Evolutionary conservation across 768 basidiomycete genomes (phyloP), one percentile per base, ranked within the genome.

Genomic region (Mycena amicta): DNA sequence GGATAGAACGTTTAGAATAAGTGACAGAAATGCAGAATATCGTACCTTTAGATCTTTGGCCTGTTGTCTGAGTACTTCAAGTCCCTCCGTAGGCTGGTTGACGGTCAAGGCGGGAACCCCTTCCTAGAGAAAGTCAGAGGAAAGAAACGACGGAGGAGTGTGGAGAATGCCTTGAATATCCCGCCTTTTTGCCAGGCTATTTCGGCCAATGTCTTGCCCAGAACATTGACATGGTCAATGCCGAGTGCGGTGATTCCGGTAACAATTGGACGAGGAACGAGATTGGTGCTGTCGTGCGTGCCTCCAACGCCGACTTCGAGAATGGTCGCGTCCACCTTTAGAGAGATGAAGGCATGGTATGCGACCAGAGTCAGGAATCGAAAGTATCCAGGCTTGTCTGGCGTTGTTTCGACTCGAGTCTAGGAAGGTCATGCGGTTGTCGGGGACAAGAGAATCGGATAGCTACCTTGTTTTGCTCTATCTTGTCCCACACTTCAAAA

Each of bases 261-360:
- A 25, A 89, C 89, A n/a, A 95, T 69, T 0, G 97, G 97, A 56
- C 82, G 83, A 0, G 94, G 95, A 12, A 98, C 93, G 60, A 96
- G 86, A 65, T 99, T 99, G 26, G 97, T 99, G 66, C 93, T 93
- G 69, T 99, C 97, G 68, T 92, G 92, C 22, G 83, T 81, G 11
- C 97, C 97, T 22, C 97, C 97, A 20, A 99, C 89, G 8, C 97
- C 97, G 33, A 98, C 97, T 79, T 99, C 97, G 23, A 99, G 80
- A 53, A 99, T 83, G 0, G 95, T 93, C 3, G 93, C 94, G 63
- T 95, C 87, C 4, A 98, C 90, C 70, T 88, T 86, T 27, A 89
- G 75, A 40, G 86, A 82, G 52, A 92, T 74, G 75, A 99, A 98
- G 3, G 88, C 82, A 65, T 98, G 95, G 71, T 86, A 97, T 2